Base-by-base conservation (phyloP, 2,329 filamentous ascomycete species). In the Lecanicillium sp. region DNA sequence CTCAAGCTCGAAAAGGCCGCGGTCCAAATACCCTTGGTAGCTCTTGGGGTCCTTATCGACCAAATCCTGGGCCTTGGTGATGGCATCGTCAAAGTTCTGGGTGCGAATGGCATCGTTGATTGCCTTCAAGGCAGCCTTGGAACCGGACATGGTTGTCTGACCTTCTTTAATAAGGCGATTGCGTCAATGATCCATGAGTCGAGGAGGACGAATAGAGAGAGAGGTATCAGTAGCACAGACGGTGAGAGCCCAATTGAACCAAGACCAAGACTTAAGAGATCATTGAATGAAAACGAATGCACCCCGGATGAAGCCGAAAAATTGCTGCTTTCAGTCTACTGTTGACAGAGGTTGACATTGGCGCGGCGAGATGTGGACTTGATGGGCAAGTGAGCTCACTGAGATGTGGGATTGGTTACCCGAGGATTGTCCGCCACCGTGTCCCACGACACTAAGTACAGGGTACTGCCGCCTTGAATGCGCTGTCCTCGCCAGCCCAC, bases 101-200 rank as follows among this genome's bases (percentile, higher is more conserved):
- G 80, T 74, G 55, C 87, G 84, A 49, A 95, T 73, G 33, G 83
- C 81, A 46, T 84, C 74, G 55, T 83, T 85, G 47, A 92, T 84
- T 48, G 81, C 78, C 66, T 94, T 95, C 51, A 96, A 69, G 43
- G 81, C 77, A 38, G 81, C 74, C 65, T 94, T 95, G 56, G 68
- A 59, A 45, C 60, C 61, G 30, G 71, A 68, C 72, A 77, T 77
- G 46, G 42, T 57, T 51, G 17, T 17, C 22, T 25, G 7, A 25
- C 7, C 22, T 25, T 6, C 7, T 30, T 4, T 14, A 9, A 9
- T 8, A 2, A 14, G n/a, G n/a, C 3, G 8, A 3, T n/a, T 31
- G n/a, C 29, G 8, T 31, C 29, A 25, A 25, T 11, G 7, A 25
- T 25, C 22, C 22, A 25, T 11, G 6, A 25, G 22, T 25, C 22